Percentiles rank a stretch among this genome's conserved stretches.
Conservation (phyloP, 1,284 basidiomycete genomes). For the Chondrostereum purpureum region DNA sequence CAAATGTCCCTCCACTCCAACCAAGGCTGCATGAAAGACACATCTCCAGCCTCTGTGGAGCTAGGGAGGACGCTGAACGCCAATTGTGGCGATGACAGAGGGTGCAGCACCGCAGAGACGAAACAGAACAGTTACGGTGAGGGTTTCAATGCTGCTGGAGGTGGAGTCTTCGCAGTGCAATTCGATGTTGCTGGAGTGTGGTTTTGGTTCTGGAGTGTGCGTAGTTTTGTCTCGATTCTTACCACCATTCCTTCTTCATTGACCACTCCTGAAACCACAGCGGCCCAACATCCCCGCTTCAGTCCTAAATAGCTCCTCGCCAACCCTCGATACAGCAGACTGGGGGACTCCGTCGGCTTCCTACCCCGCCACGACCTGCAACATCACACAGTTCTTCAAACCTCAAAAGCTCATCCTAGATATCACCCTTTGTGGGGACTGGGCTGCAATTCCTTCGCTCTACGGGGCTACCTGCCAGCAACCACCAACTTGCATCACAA, state of each 20-base stretch:
- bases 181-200: conserved; percentile 50
- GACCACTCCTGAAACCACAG: conserved; percentile 20
- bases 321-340: conserved; percentile 39
- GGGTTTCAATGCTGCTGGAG: conserved; percentile 50
- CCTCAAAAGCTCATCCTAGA: conserved; percentile 46
- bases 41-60: conserved; percentile 26
- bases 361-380: conserved; percentile 39
- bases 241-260: neutral
- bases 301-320: conserved; percentile 25
- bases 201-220: conserved; percentile 63
- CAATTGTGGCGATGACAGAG: conserved; percentile 38
- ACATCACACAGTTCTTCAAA: conserved; percentile 46
- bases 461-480: neutral
- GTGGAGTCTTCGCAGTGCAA: conserved; percentile 60
- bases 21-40: conserved; percentile 24
- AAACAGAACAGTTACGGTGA: conserved; percentile 45
- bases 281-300: conserved; percentile 36
- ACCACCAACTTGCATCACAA: neutral
- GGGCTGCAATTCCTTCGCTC: conserved; percentile 18
- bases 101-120: conserved; percentile 50
- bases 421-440: conserved; percentile 48
- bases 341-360: conserved; percentile 58
- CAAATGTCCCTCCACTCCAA: conserved; percentile 41
- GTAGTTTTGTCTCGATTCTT: conserved; percentile 18
- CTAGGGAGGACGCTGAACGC: conserved; percentile 27